phyloP scores from a whole-genome alignment of 192 early-diverging fungal species.

The Haplosporangium gracile region DNA sequence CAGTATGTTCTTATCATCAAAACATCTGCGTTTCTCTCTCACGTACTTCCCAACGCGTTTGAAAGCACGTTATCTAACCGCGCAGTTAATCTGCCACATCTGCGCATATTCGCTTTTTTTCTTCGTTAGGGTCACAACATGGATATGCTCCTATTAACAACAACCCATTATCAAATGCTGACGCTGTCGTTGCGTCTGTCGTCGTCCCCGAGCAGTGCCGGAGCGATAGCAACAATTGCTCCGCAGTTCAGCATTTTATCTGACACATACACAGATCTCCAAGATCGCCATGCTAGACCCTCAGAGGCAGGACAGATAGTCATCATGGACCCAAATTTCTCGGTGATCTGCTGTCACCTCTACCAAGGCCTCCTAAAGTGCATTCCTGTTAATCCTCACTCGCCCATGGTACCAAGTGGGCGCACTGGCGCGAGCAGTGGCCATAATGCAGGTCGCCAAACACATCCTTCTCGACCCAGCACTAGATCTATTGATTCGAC shows the following conservation, averaged over 20 bases:
- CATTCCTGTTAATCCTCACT: slow-evolving; percentile 63
- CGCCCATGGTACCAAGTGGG: slow-evolving; percentile 1
- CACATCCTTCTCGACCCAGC: slow-evolving; percentile 21
- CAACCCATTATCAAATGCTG: slow-evolving; percentile 75
- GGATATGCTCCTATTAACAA: slow-evolving; percentile 77
- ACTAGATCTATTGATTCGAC: slow-evolving; percentile 8
- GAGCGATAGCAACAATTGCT: neutral
- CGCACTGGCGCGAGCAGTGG: slow-evolving; percentile 7
- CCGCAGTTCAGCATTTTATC: slow-evolving; percentile 65
- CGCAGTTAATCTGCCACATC: neutral
- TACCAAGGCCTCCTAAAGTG: slow-evolving; percentile 81
- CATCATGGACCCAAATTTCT: slow-evolving; percentile 67
- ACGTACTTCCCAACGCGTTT: neutral
- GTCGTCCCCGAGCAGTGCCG: slow-evolving; percentile 10
- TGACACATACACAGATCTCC: slow-evolving; percentile 72
- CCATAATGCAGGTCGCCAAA: neutral
- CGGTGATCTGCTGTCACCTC: slow-evolving; percentile 68
- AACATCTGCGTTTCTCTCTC: neutral
- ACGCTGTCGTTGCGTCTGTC: slow-evolving; percentile 76
- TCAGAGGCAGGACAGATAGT: slow-evolving; percentile 66
- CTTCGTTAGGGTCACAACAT: slow-evolving; percentile 63
- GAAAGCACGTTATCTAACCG: neutral
- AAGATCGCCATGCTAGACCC: slow-evolving; percentile 68
- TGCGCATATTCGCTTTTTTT: neutral
- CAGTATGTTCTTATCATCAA: slow-evolving; percentile 39